Evolutionary conservation across 1,284 basidiomycete species (phyloP).

Genomic region (Austroboletus olivaceoglutinosus): DNA sequence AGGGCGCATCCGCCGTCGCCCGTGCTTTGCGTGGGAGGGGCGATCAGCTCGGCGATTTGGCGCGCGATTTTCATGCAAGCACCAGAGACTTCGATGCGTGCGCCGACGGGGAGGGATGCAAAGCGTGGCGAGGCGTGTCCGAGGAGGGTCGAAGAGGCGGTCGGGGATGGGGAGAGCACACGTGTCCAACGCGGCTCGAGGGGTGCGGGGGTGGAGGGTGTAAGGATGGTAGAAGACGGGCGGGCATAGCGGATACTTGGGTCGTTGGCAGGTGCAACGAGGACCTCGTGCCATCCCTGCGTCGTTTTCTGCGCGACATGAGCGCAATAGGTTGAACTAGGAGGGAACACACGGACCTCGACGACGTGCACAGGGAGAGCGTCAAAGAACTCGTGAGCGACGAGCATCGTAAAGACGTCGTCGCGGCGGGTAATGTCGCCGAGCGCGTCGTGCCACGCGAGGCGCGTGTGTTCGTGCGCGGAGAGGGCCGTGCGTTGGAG

Average conservation of each 20-base stretch:
- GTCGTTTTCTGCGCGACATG: constrained; percentile 56
- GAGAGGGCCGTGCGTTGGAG: constrained; percentile 63
- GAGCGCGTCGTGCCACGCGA: constrained; percentile 77
- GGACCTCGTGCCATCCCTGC: constrained; percentile 85
- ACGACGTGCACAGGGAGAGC: constrained; percentile 92
- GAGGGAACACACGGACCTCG: constrained; percentile 51
- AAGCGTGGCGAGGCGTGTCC: constrained; percentile 73
- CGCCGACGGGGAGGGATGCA: constrained; percentile 59
- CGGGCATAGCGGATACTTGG: constrained; percentile 27
- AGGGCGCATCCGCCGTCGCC: constrained; percentile 69
- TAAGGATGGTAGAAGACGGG: constrained; percentile 10
- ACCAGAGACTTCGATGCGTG: constrained; percentile 78
- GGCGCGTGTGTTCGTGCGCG: constrained; percentile 28
- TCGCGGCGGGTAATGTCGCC: constrained; percentile 59
- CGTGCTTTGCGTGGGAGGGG: constrained; percentile 4
- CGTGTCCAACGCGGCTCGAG: constrained; percentile 52
- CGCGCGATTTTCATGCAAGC: constrained; percentile 67
- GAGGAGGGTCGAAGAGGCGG: constrained; percentile 65
- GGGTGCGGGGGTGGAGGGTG: not conserved
- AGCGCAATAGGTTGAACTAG: not conserved
- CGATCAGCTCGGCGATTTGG: constrained; percentile 58
- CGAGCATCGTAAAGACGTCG: constrained; percentile 76
- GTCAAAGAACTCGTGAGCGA: constrained; percentile 99
- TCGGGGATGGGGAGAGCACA: constrained; percentile 65
- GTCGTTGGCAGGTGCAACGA: constrained; percentile 56